Conservation (phyloP, 371 early-diverging fungal species). For the Cokeromyces recurvatus region DNA sequence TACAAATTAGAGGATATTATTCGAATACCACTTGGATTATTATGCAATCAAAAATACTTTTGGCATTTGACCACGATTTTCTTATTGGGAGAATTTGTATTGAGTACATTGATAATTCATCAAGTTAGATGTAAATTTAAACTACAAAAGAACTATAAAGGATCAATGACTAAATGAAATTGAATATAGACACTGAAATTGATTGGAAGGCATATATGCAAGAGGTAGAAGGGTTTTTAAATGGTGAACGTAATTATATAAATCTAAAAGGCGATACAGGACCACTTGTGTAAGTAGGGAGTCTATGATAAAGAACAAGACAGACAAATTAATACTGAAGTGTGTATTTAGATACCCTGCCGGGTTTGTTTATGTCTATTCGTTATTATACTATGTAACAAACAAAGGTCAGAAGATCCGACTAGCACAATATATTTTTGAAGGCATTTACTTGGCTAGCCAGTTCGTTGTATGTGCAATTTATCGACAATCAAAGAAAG, state of each 20-base stretch:
- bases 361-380: conserved; percentile 87
- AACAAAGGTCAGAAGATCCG: conserved; percentile 62
- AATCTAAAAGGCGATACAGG: conserved; percentile 88
- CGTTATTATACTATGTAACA: conserved; percentile 65
- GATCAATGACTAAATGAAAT: not conserved
- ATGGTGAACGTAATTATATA: conserved; percentile 79
- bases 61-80: conserved; percentile 61
- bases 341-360: conserved; percentile 93
- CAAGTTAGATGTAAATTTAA: conserved; percentile 43
- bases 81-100: conserved; percentile 40
- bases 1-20: conserved; percentile 6
- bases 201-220: conserved; percentile 96
- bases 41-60: conserved; percentile 55
- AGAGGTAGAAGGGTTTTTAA: conserved; percentile 71
- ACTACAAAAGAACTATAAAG: not conserved
- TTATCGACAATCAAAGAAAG: conserved; percentile 48
- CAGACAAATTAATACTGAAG: too few species aligned
- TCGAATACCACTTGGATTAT: not conserved
- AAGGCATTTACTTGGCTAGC: conserved; percentile 66
- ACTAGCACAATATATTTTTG: conserved; percentile 79
- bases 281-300: conserved; percentile 86
- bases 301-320: too few species aligned
- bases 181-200: conserved; percentile 88
- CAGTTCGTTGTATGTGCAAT: conserved; percentile 60
- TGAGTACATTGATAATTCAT: conserved; percentile 50